Evolutionary conservation across 306 rosid species (phyloP), one percentile per base, ranked within the genome.

Genomic region (Cucumis hystrix): DNA sequence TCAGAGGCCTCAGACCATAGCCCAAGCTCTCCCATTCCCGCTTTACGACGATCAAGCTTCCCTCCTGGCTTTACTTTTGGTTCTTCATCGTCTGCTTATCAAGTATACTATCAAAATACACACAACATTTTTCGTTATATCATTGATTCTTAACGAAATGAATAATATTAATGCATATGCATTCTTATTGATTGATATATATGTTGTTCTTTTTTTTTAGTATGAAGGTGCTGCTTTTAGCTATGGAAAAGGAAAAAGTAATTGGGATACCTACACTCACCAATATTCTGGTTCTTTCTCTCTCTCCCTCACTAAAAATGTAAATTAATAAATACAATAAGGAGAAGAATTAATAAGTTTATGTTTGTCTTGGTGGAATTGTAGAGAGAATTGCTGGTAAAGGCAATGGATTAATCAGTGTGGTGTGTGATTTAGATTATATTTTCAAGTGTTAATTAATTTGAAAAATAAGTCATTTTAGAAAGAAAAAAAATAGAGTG

Each of bases 191-290:
- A 37, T 4, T 37, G 6, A 37, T 37, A 37, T 28, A 28, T 1
- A 37, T 37, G 3, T 6, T 37, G 6, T 6, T 4, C 5, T 37
- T 39, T 39, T 1, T 39, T 0, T 3, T 1, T 12, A 47, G 83
- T 76, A 64, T 59, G 86, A 83, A 83, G 82, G 87, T 41, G 87
- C 83, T 80, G 83, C 80, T 59, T 77, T 65, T 14, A 81, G 54
- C 77, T 75, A 41, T 21, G 69, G 43, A 0, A 63, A 16, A 63
- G 69, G 69, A 3, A 10, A 1, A 7, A 63, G 69, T 63, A 63
- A 79, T 16, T 86, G 89, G 89, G 89, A 86, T 76, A 17, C 11
- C 40, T 86, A 56, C 47, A 76, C 84, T 10, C 85, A 86, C 66
- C 37, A 58, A 40, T 54, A 83, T 51, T 79, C 87, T 76, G 89